These are phyloP conservation scores for Cytauxzoon felis DNA, from an alignment of 169 alveolate species.

Conservation along the genomic window DNA sequence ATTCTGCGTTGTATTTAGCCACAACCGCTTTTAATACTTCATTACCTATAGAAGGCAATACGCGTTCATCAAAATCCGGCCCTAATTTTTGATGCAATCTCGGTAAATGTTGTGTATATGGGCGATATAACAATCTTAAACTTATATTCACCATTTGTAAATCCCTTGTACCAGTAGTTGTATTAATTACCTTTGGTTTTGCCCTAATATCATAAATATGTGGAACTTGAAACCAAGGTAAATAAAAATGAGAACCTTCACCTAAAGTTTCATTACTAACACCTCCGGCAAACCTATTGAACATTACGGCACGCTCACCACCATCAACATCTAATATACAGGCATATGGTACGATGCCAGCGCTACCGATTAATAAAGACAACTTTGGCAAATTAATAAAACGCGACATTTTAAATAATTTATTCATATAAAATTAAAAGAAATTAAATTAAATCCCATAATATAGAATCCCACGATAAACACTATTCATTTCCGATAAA, in stretches of 20 bases:
- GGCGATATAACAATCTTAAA: slow-evolving; percentile 89
- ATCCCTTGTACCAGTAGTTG: slow-evolving; percentile 90
- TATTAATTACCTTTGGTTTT: slow-evolving; percentile 87
- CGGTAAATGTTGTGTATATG: slow-evolving; percentile 85
- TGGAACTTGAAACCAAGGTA: slow-evolving; percentile 91
- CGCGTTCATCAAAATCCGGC: slow-evolving; percentile 95
- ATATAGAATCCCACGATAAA: too few species aligned
- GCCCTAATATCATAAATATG: slow-evolving; percentile 85
- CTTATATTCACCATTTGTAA: slow-evolving; percentile 91
- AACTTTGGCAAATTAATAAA: slow-evolving; percentile 69
- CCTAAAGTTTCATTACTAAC: slow-evolving; percentile 82
- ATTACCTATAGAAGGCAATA: slow-evolving; percentile 95
- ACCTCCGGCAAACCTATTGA: slow-evolving; percentile 90
- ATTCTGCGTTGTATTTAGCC: slow-evolving; percentile 94
- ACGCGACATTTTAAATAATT: slow-evolving; percentile 70
- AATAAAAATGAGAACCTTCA: slow-evolving; percentile 89
- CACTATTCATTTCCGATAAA: too few species aligned
- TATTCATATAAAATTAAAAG: too few species aligned
- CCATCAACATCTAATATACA: slow-evolving; percentile 90
- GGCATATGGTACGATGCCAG: slow-evolving; percentile 75
- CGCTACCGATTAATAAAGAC: slow-evolving; percentile 76
- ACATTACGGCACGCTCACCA: slow-evolving; percentile 92
- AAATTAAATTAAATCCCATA: too few species aligned
- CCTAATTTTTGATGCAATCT: slow-evolving; percentile 90
- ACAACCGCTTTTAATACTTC: slow-evolving; percentile 95